Evolutionary conservation across 768 basidiomycete genomes (phyloP).

Genomic region (Termitomyces sp.): DNA sequence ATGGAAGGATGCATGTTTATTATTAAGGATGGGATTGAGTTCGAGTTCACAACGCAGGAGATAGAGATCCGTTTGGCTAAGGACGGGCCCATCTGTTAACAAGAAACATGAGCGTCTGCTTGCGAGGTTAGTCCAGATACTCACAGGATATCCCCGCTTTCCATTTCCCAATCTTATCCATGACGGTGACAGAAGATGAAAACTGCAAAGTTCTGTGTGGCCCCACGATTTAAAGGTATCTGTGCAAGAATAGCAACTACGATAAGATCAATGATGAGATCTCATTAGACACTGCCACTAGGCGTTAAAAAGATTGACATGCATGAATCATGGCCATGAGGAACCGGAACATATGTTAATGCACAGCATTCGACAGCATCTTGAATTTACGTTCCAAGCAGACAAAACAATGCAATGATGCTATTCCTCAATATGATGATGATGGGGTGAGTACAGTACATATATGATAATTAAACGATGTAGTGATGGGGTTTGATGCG

Average conservation of each 20-base stretch:
- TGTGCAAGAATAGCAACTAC: background rate
- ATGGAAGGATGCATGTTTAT: slow-evolving; percentile 41
- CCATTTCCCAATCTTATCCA: slow-evolving; percentile 34
- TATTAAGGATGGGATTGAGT: slow-evolving; percentile 67
- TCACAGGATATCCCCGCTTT: slow-evolving; percentile 37
- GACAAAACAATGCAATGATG: background rate
- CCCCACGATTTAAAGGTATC: background rate
- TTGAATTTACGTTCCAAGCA: background rate
- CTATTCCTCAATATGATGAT: background rate
- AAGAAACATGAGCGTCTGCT: background rate
- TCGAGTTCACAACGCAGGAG: slow-evolving; percentile 66
- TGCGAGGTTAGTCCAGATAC: slow-evolving; percentile 10
- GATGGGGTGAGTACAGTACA: background rate
- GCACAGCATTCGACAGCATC: background rate
- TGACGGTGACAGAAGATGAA: background rate
- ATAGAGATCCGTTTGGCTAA: slow-evolving; percentile 78
- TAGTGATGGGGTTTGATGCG: background rate
- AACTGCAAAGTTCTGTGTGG: background rate
- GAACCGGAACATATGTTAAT: background rate
- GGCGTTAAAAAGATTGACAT: background rate
- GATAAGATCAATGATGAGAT: slow-evolving; percentile 10
- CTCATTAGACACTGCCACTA: no score
- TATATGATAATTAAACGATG: background rate
- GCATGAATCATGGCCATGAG: background rate
- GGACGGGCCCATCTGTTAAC: slow-evolving; percentile 65